Percentiles rank a stretch among this genome's conserved stretches.
Conservation (phyloP, 1,139 yeast genomes). For the Neolecta irregularis region DNA sequence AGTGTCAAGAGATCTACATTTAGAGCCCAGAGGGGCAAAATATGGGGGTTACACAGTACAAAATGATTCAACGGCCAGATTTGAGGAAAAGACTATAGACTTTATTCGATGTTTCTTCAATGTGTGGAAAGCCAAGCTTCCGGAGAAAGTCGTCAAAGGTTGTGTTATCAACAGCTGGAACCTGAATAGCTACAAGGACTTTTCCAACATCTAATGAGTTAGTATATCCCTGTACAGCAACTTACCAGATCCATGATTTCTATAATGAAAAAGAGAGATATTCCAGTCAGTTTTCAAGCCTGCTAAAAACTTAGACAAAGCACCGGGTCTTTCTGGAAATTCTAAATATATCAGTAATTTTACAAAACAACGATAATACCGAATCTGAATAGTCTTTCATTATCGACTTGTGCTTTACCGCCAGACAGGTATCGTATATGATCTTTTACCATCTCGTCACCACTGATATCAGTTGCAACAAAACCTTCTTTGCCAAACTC, state of each 20-base stretch:
- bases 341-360: too few relatives aligned
- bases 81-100: too few relatives aligned
- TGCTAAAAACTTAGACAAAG: slow-evolving; percentile 61
- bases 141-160: slow-evolving; percentile 54
- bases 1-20: too few relatives aligned
- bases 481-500: slow-evolving; percentile 30
- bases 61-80: too few relatives aligned
- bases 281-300: slow-evolving; percentile 72
- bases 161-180: slow-evolving; percentile 54
- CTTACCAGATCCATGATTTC: slow-evolving; percentile 94
- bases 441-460: slow-evolving; percentile 84
- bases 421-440: slow-evolving; percentile 95
- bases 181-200: slow-evolving; percentile 75
- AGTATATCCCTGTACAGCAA: too few relatives aligned
- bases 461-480: slow-evolving; percentile 53
- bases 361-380: too few relatives aligned
- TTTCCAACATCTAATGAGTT: slow-evolving; percentile 92
- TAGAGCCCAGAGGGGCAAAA: too few relatives aligned
- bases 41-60: too few relatives aligned
- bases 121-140: slow-evolving; percentile 57
- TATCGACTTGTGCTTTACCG: slow-evolving; percentile 51
- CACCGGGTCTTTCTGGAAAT: slow-evolving; percentile 96
- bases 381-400: slow-evolving; percentile 67
- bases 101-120: slow-evolving; percentile 70
- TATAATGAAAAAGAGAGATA: slow-evolving; percentile 81